Percentiles rank a stretch among this genome's conserved stretches.
These are phyloP conservation scores for Talaromyces sp. DNA, from an alignment of 2,329 filamentous ascomycete genomes.

Conservation along the genomic window DNA sequence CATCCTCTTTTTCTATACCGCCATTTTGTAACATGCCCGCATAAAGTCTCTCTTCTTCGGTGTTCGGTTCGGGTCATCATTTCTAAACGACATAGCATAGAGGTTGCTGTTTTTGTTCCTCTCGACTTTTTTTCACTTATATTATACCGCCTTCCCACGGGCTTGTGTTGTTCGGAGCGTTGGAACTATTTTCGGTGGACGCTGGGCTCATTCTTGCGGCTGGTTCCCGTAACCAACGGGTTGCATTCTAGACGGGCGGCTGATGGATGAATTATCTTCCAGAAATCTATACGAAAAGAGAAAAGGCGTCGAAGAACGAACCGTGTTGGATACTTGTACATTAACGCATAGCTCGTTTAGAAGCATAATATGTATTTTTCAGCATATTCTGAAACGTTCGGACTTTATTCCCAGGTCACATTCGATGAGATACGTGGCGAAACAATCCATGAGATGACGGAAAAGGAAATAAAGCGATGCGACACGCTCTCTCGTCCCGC, in stretches of 20 bases:
- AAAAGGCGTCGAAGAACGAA: neutral
- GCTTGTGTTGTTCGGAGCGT: neutral
- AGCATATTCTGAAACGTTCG: neutral
- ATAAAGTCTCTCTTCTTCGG: slow-evolving; percentile 36
- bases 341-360: neutral
- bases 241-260: neutral
- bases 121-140: slow-evolving; percentile 20
- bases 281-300: neutral
- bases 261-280: neutral
- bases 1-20: slow-evolving; percentile 15
- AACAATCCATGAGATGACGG: neutral
- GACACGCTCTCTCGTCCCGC: too few species aligned
- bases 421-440: neutral
- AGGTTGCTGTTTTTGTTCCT: slow-evolving; percentile 27
- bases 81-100: slow-evolving; percentile 35
- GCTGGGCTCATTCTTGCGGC: slow-evolving; percentile 21
- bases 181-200: slow-evolving; percentile 23
- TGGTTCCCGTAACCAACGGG: slow-evolving; percentile 4
- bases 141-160: slow-evolving; percentile 23
- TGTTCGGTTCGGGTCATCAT: slow-evolving; percentile 36
- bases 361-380: slow-evolving; percentile 8
- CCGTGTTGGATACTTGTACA: slow-evolving; percentile 5
- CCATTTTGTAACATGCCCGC: slow-evolving; percentile 20
- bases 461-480: neutral
- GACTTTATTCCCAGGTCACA: neutral